phyloP scores from a whole-genome alignment of 768 basidiomycete genomes.

The Phanerodontia chrysosporium region DNA sequence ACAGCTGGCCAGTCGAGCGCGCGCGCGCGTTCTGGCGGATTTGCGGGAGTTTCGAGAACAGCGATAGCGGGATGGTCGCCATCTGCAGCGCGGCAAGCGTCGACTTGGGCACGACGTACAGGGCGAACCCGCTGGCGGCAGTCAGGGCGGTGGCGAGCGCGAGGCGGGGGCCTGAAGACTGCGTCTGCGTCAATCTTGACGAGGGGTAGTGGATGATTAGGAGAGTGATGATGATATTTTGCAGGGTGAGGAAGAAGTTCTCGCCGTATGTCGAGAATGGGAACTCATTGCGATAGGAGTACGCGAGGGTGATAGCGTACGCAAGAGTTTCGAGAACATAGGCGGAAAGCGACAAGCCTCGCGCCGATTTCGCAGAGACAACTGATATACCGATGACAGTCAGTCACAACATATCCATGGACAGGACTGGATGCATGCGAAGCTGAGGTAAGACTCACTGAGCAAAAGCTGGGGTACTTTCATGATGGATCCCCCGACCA shows the following conservation, averaged over 20 bases:
- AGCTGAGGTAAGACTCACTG: conserved; percentile 49
- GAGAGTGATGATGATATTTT: conserved; percentile 84
- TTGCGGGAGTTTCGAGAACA: conserved; percentile 93
- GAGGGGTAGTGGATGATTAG: conserved; percentile 73
- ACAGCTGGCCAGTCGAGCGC: conserved; percentile 87
- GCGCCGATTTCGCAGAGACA: conserved; percentile 66
- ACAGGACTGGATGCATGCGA: too few relatives aligned
- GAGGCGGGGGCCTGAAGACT: conserved; percentile 27
- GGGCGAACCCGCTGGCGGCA: conserved; percentile 32
- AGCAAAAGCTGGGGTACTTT: conserved; percentile 92
- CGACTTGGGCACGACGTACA: conserved; percentile 45
- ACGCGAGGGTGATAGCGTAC: conserved; percentile 86
- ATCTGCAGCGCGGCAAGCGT: conserved; percentile 72
- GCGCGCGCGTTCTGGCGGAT: conserved; percentile 77
- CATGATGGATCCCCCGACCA: conserved; percentile 89
- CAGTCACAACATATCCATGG: too few relatives aligned
- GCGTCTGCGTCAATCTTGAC: conserved; percentile 20
- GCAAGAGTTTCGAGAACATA: conserved; percentile 89
- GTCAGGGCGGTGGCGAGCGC: conserved; percentile 29
- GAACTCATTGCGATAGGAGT: conserved; percentile 80
- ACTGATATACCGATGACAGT: conserved; percentile 40
- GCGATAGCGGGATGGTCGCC: conserved; percentile 82
- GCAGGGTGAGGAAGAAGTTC: conserved; percentile 88
- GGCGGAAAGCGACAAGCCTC: conserved; percentile 82
- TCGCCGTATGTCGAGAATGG: conserved; percentile 98